phyloP scores from a whole-genome alignment of 148 eudicot genomes.

The Euryodendron excelsum region DNA sequence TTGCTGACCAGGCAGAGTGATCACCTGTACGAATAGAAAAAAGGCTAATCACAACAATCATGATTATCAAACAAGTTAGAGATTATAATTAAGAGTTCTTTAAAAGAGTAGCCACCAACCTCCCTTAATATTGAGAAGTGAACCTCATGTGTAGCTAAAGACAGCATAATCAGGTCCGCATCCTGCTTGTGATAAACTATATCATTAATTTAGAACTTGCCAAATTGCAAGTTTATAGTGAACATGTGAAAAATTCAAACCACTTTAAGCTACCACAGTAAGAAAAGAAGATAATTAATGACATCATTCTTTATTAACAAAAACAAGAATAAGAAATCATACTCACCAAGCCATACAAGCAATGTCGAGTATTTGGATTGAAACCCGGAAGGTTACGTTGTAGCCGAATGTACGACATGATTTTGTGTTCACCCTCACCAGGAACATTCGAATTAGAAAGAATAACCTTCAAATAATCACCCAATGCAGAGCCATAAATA shows the following conservation, averaged over 20 bases:
- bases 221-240: background rate
- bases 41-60: background rate
- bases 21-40: conserved; percentile 45
- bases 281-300: background rate
- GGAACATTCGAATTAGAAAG: conserved; percentile 98
- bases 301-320: background rate
- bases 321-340: conserved; percentile 11
- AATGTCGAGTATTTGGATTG: conserved; percentile 92
- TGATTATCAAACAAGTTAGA: background rate
- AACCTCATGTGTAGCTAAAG: conserved; percentile 94
- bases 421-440: conserved; percentile 99
- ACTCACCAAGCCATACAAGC: conserved; percentile 94
- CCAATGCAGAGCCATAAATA: conserved; percentile 60
- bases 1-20: conserved; percentile 77
- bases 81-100: background rate
- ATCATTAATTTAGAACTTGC: conserved; percentile 14
- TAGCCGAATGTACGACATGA: conserved; percentile 90
- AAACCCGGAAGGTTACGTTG: conserved; percentile 91
- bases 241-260: background rate
- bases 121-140: conserved; percentile 97
- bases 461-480: conserved; percentile 87
- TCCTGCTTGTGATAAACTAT: conserved; percentile 49
- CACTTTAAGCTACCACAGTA: background rate
- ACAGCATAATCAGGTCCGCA: conserved; percentile 95
- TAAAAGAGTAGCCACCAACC: conserved; percentile 49